phyloP scores from a whole-genome alignment of 2,329 filamentous ascomycete species.

The Ilyonectria sp. region DNA sequence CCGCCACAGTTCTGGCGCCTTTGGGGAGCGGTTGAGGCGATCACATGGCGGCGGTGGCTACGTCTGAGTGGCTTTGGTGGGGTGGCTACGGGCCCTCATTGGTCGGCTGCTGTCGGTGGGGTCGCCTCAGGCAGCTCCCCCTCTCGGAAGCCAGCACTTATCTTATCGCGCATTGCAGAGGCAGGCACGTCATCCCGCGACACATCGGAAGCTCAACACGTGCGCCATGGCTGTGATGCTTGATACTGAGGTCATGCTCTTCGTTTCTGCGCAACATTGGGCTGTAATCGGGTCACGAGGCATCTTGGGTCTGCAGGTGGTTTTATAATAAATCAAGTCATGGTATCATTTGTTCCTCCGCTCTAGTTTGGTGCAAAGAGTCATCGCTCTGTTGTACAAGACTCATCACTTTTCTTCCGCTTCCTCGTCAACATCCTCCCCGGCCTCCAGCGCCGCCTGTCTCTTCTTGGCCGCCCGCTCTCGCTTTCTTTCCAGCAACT shows the following conservation, averaged over 20 bases:
- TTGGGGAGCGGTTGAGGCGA: conserved; percentile 41
- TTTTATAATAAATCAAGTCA: background rate
- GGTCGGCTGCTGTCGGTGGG: conserved; percentile 20
- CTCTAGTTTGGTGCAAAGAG: background rate
- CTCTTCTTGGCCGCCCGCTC: conserved; percentile 72
- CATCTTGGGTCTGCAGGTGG: background rate
- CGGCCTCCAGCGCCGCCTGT: conserved; percentile 66
- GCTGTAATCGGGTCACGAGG: background rate
- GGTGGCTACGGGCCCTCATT: conserved; percentile 42
- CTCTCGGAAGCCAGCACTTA: conserved; percentile 8
- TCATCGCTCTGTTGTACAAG: background rate
- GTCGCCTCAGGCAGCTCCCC: conserved; percentile 13
- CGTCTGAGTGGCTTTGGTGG: conserved; percentile 30
- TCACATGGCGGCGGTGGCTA: conserved; percentile 50
- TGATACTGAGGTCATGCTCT: background rate
- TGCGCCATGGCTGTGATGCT: conserved; percentile 3
- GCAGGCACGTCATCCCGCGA: conserved; percentile 24
- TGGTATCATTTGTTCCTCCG: conserved; percentile 18
- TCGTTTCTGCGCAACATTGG: background rate
- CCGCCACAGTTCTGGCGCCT: conserved; percentile 27
- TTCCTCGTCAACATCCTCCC: conserved; percentile 63
- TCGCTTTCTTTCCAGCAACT: conserved; percentile 82
- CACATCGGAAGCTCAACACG: background rate
- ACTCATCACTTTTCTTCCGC: conserved; percentile 13
- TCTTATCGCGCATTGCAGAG: conserved; percentile 27